Conservation (phyloP, 2,329 filamentous ascomycete genomes). For the Hypoxylon sp. region DNA sequence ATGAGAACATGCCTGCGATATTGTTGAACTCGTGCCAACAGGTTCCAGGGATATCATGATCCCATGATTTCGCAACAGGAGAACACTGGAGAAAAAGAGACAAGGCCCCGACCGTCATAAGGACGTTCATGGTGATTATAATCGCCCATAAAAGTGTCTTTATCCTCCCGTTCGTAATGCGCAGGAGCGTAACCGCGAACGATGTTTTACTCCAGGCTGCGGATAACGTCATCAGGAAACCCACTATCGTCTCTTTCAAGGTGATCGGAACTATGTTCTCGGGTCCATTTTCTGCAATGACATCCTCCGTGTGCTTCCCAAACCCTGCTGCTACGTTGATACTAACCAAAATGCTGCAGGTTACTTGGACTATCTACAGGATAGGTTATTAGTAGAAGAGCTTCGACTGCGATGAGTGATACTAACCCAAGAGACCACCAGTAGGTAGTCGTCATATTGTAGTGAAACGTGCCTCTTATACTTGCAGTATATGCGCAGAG, state of each 20-base stretch:
- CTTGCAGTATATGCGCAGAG: constrained; percentile 25
- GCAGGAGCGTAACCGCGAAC: constrained; percentile 26
- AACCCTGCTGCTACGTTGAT: constrained; percentile 22
- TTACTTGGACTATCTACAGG: constrained; percentile 9
- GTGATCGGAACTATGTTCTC: constrained; percentile 14
- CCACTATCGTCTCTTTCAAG: constrained; percentile 24
- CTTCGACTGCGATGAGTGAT: too few relatives aligned
- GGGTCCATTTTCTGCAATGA: constrained; percentile 8
- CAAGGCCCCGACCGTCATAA: constrained; percentile 18
- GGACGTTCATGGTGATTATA: constrained; percentile 24
- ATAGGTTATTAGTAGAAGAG: background rate
- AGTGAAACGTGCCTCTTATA: constrained; percentile 11
- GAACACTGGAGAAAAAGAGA: constrained; percentile 26
- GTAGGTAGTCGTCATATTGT: constrained; percentile 21
- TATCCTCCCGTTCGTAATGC: constrained; percentile 12
- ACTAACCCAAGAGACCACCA: constrained; percentile 23
- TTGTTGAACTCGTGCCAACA: constrained; percentile 21
- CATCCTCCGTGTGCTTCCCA: constrained; percentile 21
- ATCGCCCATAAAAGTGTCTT: constrained; percentile 17
- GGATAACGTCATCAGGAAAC: constrained; percentile 21
- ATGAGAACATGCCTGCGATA: constrained; percentile 23
- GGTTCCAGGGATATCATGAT: constrained; percentile 12
- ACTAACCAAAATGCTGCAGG: constrained; percentile 17
- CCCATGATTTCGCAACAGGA: constrained; percentile 21
- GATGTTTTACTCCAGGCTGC: constrained; percentile 29